Evolutionary conservation across 768 basidiomycete species (phyloP), one percentile per base, ranked within the genome.

Genomic region (Amanita rubescens): DNA sequence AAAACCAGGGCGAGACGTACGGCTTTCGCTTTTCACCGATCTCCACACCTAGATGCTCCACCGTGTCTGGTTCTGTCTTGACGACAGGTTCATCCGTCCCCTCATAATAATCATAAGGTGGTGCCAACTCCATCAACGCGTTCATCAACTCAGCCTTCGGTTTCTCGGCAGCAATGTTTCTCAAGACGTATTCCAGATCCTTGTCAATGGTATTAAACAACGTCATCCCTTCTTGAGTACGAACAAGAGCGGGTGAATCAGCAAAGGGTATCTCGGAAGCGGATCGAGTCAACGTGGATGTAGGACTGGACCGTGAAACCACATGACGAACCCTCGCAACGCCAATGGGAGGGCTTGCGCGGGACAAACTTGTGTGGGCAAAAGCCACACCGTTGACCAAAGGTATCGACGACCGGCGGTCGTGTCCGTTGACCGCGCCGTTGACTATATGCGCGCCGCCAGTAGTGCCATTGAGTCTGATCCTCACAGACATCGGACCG

Each of bases 191-290:
- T 10, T 76, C 73, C 11, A 85, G 62, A 15, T 78, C 78, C 9
- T 55, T 62, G 55, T 90, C 86, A 6, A 92, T 71, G 46, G 80
- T 72, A 24, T 65, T 65, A 59, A 92, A 91, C 50, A 71, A 58
- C 2, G 73, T 64, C 91, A 94, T 94, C n/a, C 83, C 82, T 54
- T 81, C 75, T 0, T 81, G 71, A 0, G 88, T 87, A 15, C 91
- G 84, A 11, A 78, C 63, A 12, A 92, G 77, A 0, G 87, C 87
- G 4, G 79, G 78, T 42, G 76, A 75, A 34, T 93, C 89, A 3
- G 72, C 69, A 58, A 92, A 90, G 2, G 77, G 69, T 0, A 74
- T 63, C 59, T 82, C 76, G 51, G 57, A 56, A 38, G 60, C 25
- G 35, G 47, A 55, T 22, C 52, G 32, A 35, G 20, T 53, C 19